A percentile compares a stretch with the other conserved stretches of the same genome.
Evolutionary conservation across 176 grass and related monocot genomes (phyloP).

Genomic region (Cenchrus purpureus): DNA sequence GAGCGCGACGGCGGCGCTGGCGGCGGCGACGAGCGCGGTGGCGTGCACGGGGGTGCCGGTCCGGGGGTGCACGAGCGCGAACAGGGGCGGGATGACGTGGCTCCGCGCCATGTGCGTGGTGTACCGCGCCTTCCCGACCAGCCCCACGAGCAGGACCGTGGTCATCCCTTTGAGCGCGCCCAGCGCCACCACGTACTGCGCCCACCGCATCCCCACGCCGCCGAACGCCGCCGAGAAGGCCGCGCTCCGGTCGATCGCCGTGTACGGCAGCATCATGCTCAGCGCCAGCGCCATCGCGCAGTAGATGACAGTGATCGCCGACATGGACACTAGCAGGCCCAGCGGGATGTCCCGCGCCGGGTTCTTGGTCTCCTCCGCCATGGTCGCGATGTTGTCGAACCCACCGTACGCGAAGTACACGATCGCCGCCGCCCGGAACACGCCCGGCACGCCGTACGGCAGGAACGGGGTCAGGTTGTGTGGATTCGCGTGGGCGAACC

Average conservation of each 20-base stretch:
- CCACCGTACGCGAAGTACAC: neutral
- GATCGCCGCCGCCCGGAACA: neutral
- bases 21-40: neutral
- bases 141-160: neutral
- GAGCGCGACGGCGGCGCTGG: neutral
- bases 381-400: neutral
- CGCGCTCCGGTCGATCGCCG: neutral
- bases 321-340: neutral
- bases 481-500: neutral
- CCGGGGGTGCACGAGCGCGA: neutral
- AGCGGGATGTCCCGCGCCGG: neutral
- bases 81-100: neutral
- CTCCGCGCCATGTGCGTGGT: no score
- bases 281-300: neutral
- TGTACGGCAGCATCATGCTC: neutral
- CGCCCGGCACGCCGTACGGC: neutral
- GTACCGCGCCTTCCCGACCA: neutral
- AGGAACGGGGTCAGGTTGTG: neutral
- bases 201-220: neutral
- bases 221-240: neutral
- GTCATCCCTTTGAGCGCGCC: neutral
- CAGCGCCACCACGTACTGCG: neutral
- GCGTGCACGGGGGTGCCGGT: neutral
- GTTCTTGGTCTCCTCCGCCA: neutral
- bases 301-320: neutral